These are phyloP conservation scores for Tardiomyces blankii DNA, from an alignment of 1,139 yeast genomes.

Conservation along the genomic window DNA sequence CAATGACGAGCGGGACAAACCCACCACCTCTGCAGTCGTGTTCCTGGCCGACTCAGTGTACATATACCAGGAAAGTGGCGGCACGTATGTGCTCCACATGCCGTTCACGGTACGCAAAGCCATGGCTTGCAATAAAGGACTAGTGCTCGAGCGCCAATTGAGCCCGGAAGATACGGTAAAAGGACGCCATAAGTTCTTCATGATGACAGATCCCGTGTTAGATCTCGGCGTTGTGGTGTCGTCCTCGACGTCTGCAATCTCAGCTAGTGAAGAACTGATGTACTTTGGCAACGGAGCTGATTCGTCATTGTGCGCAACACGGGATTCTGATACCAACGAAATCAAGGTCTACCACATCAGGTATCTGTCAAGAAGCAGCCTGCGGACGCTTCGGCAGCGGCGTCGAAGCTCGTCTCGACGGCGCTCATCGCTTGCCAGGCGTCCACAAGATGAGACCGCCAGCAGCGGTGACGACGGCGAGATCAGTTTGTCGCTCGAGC, in stretches of 20 bases:
- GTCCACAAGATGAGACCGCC: slow-evolving; percentile 4
- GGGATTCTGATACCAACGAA: slow-evolving; percentile 10
- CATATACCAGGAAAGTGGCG: slow-evolving; percentile 48
- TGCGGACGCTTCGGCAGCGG: background rate
- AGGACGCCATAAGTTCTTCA: slow-evolving; percentile 36
- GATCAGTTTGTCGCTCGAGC: slow-evolving; percentile 11
- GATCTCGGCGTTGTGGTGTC: slow-evolving; percentile 60
- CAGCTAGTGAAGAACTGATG: slow-evolving; percentile 43
- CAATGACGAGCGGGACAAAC: background rate
- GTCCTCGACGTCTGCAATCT: slow-evolving; percentile 57
- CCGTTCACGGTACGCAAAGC: slow-evolving; percentile 52
- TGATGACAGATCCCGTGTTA: slow-evolving; percentile 57
- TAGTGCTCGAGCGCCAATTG: slow-evolving; percentile 43
- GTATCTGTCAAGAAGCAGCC: slow-evolving; percentile 5
- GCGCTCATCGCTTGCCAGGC: slow-evolving; percentile 10
- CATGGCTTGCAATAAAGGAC: slow-evolving; percentile 50
- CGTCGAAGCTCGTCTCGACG: slow-evolving; percentile 11
- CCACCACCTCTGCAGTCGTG: slow-evolving; percentile 12
- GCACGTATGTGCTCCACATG: slow-evolving; percentile 45
- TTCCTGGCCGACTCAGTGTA: slow-evolving; percentile 25
- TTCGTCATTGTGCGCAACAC: slow-evolving; percentile 18
- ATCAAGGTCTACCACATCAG: slow-evolving; percentile 18
- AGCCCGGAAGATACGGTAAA: slow-evolving; percentile 1
- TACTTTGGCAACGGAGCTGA: slow-evolving; percentile 13
- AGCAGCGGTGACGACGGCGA: slow-evolving; percentile 9